These are phyloP conservation scores for Lasiosphaeria hispida DNA, from an alignment of 495 filamentous ascomycete genomes.

Conservation along the genomic window DNA sequence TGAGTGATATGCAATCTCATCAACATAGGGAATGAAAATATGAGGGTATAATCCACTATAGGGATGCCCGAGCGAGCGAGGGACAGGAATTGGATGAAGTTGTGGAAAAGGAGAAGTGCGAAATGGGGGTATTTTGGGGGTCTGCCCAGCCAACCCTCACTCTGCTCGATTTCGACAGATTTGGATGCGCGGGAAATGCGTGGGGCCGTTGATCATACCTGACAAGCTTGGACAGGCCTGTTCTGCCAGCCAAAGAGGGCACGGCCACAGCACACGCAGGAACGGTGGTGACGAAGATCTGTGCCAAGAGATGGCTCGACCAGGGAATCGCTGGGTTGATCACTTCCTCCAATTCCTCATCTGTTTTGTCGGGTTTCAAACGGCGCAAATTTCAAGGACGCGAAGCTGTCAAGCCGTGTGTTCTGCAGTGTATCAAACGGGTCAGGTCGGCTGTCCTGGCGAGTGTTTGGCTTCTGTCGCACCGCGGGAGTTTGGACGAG, in stretches of 20 bases:
- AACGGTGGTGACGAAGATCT: slow-evolving; percentile 14
- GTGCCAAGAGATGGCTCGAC: slow-evolving; percentile 15
- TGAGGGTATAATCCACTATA: too few species aligned
- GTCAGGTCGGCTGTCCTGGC: too few species aligned
- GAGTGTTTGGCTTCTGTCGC: neutral
- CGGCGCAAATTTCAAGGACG: neutral
- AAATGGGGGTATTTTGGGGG: neutral
- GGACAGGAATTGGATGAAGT: neutral
- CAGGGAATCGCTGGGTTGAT: slow-evolving; percentile 7
- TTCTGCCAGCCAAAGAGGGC: slow-evolving; percentile 1
- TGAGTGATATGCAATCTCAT: neutral
- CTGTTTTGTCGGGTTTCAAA: slow-evolving; percentile 10
- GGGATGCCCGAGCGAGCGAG: too few species aligned
- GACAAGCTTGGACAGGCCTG: slow-evolving; percentile 6
- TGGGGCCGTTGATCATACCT: slow-evolving; percentile 24
- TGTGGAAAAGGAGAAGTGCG: neutral
- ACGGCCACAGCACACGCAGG: neutral
- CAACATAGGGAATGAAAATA: too few species aligned
- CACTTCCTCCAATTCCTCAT: neutral
- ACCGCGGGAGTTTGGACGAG: neutral
- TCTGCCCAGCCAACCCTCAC: too few species aligned
- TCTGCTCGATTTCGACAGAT: neutral
- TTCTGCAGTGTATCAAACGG: neutral
- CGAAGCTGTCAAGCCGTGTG: neutral
- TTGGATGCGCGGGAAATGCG: slow-evolving; percentile 19